A percentile compares a stretch with the other conserved stretches of the same genome.
phyloP scores from a whole-genome alignment of 1,139 yeast genomes.

The Geotrichum aggregatum region DNA sequence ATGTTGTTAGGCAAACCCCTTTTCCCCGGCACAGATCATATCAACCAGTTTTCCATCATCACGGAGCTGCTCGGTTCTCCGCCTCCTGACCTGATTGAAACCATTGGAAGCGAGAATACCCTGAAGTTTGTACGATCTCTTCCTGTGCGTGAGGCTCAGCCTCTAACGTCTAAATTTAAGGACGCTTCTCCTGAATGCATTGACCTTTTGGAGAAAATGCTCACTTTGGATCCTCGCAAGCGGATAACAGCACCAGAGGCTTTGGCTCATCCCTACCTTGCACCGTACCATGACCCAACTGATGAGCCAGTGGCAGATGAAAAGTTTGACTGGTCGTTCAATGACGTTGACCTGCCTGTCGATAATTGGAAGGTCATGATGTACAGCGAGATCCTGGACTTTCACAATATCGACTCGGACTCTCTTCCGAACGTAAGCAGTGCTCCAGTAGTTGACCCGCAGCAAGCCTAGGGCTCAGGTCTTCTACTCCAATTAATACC shows the following conservation, averaged over 20 bases:
- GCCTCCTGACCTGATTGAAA: slow-evolving; percentile 90
- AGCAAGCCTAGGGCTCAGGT: background rate
- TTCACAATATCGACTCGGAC: slow-evolving; percentile 64
- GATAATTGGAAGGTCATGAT: slow-evolving; percentile 99
- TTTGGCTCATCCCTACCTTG: slow-evolving; percentile 82
- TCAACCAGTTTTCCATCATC: slow-evolving; percentile 93
- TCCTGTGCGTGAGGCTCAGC: slow-evolving; percentile 89
- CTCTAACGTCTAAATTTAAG: slow-evolving; percentile 75
- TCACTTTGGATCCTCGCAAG: slow-evolving; percentile 89
- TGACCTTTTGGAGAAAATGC: slow-evolving; percentile 81
- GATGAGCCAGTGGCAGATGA: slow-evolving; percentile 95
- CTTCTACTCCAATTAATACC: no score
- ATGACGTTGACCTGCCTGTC: slow-evolving; percentile 95
- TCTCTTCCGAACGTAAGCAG: background rate
- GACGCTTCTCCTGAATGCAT: slow-evolving; percentile 88
- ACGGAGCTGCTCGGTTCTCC: slow-evolving; percentile 96
- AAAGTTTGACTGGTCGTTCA: slow-evolving; percentile 96
- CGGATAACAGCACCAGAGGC: slow-evolving; percentile 92
- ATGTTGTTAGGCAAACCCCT: slow-evolving; percentile 97
- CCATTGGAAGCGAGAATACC: slow-evolving; percentile 94
- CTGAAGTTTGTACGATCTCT: slow-evolving; percentile 87
- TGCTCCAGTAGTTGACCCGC: background rate
- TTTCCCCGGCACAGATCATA: slow-evolving; percentile 98
- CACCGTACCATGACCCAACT: slow-evolving; percentile 94
- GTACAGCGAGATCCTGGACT: slow-evolving; percentile 94